Evolutionary conservation across 257 asterid species (phyloP).

Genomic region (Cynanchum wilfordii): DNA sequence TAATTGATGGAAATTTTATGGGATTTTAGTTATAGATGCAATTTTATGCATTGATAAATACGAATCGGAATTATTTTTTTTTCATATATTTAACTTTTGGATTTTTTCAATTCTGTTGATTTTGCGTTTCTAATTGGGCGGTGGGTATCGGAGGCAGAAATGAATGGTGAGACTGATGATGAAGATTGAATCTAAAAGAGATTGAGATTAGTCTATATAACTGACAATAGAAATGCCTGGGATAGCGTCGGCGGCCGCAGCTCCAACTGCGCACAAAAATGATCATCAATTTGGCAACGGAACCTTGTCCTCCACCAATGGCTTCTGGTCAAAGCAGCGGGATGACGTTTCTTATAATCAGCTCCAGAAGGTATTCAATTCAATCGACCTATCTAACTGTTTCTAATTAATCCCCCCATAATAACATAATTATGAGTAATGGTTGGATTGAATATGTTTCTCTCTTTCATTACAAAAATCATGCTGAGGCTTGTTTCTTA

Average conservation of each 20-base stretch:
- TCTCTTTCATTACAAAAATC: not conserved
- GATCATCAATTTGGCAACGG: slow-evolving; percentile 35
- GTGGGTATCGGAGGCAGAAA: slow-evolving; percentile 20
- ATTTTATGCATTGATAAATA: not conserved
- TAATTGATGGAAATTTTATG: slow-evolving; percentile 2
- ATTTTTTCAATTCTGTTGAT: slow-evolving; percentile 12
- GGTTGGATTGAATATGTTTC: not conserved
- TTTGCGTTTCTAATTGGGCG: slow-evolving; percentile 28
- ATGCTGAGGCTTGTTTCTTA: not conserved
- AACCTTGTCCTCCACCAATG: slow-evolving; percentile 44
- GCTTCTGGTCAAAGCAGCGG: slow-evolving; percentile 74
- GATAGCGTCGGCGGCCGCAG: slow-evolving; percentile 29
- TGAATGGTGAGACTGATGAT: slow-evolving; percentile 22
- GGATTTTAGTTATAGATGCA: not conserved
- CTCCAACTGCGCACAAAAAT: slow-evolving; percentile 30
- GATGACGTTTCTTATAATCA: slow-evolving; percentile 64
- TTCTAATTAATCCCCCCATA: not conserved
- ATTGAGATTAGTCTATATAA: slow-evolving; percentile 20
- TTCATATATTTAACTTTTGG: not conserved
- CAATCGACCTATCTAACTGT: not conserved
- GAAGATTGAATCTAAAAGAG: slow-evolving; percentile 38
- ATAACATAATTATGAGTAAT: not conserved
- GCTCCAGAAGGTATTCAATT: slow-evolving; percentile 77
- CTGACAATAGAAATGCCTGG: slow-evolving; percentile 67
- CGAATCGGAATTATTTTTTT: slow-evolving; percentile 5